A percentile compares a stretch with the other conserved stretches of the same genome.
phyloP scores from a whole-genome alignment of 2,329 filamentous ascomycete species.

The Cryphonectria japonica region DNA sequence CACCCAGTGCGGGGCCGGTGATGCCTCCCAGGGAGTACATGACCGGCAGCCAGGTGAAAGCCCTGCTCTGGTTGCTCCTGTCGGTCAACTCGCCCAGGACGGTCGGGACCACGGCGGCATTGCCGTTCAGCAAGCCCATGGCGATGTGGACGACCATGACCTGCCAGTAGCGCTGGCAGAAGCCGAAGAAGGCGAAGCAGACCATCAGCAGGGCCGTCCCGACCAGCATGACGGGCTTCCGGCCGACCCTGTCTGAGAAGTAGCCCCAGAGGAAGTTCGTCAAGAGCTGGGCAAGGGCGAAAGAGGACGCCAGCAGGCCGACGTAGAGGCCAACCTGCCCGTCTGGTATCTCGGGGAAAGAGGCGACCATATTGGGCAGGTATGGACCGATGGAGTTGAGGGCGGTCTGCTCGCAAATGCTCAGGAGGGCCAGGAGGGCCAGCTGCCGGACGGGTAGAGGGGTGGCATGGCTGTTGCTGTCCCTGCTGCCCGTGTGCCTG shows the following conservation, averaged over 20 bases:
- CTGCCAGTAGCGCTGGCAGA: slow-evolving; percentile 82
- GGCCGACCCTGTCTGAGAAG: slow-evolving; percentile 75
- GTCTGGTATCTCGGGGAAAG: slow-evolving; percentile 78
- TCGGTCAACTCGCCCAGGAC: slow-evolving; percentile 95
- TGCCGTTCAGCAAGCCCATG: slow-evolving; percentile 94
- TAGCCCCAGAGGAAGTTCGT: slow-evolving; percentile 94
- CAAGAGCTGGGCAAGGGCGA: slow-evolving; percentile 87
- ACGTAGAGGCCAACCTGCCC: slow-evolving; percentile 83
- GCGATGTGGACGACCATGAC: slow-evolving; percentile 82
- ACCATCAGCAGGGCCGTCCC: slow-evolving; percentile 82
- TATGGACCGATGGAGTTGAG: slow-evolving; percentile 97
- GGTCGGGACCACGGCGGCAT: slow-evolving; percentile 91
- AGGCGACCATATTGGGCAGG: slow-evolving; percentile 86
- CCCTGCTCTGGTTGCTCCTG: slow-evolving; percentile 88
- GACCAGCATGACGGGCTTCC: slow-evolving; percentile 80
- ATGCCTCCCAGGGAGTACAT: slow-evolving; percentile 96
- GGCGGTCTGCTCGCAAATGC: slow-evolving; percentile 91
- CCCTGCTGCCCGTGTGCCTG: slow-evolving; percentile 34
- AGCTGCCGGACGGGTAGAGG: slow-evolving; percentile 85
- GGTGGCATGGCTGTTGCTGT: slow-evolving; percentile 55
- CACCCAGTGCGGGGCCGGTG: slow-evolving; percentile 89
- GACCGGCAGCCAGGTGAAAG: slow-evolving; percentile 92
- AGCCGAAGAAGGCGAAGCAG: slow-evolving; percentile 86
- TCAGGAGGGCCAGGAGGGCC: slow-evolving; percentile 81
- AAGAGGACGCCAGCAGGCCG: slow-evolving; percentile 85